Base-by-base conservation (phyloP, 2,329 filamentous ascomycete species). In the Arthrinium puccinioides region DNA sequence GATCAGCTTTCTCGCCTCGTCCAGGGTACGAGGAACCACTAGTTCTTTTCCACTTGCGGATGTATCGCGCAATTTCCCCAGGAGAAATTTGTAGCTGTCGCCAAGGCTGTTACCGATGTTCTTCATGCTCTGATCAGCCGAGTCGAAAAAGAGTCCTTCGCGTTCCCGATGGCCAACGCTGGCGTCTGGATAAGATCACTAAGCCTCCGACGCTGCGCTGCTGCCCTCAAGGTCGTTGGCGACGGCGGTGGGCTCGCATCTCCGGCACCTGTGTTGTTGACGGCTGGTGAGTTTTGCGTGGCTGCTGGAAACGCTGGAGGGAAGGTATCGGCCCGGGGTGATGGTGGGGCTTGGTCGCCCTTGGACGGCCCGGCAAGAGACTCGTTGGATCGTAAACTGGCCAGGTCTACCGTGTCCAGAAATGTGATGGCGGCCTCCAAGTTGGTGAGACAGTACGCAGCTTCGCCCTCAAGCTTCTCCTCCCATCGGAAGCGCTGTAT, bases 361-460 rank as follows among this genome's bases (percentile, higher is more conserved):
- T 83, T 88, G 14, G 69, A 61, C 9, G 82, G 82, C 1, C 84
- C 79, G 29, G 82, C 79, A 13, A 77, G 81, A 14, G 70, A 63
- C 57, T 94, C 88, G 46, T 95, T 86, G 6, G 82, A 82, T 36
- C 88, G 79, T 6, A 98, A 67, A 19, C 85, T 95, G 6, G 89
- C 86, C 18, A 98, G 71, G 57, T 98, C 92, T 20, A 98, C 92
- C 1, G 89, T 97, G 53, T 97, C 86, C 11, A 98, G 67, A 53
- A 98, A 98, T 36, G 84, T 89, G 39, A 97, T 87, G 40, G 90
- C 85, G 14, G 92, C 92, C 61, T 98, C 92, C 2, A 98, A 73
- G 49, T 95, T 98, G 27, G 94, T 96, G 40, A 98, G 69, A 54
- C 92, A 97, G 60, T 98, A 98, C 1, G 92, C 89, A 10, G 89